Percentiles rank a stretch among this genome's conserved stretches.
These are phyloP conservation scores for Neopestalotiopsis rosae DNA, from an alignment of 2,329 filamentous ascomycete genomes.

Conservation along the genomic window DNA sequence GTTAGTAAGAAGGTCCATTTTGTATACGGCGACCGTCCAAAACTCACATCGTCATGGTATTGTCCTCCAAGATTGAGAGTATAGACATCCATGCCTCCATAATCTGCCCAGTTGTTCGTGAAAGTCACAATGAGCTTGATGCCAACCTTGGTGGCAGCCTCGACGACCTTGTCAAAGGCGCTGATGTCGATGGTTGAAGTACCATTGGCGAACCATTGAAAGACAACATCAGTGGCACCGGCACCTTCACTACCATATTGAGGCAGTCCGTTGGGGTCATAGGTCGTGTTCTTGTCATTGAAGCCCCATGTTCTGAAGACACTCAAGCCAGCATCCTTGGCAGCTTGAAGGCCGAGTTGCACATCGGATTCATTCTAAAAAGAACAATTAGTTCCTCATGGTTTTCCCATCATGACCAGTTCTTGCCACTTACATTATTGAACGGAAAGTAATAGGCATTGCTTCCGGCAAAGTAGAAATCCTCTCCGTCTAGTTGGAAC, in stretches of 20 bases:
- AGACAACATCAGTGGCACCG: constrained; percentile 48
- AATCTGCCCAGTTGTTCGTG: constrained; percentile 65
- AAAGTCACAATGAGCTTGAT: constrained; percentile 60
- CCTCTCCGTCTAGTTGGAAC: constrained; percentile 59
- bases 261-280: constrained; percentile 49
- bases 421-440: constrained; percentile 45
- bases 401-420: not conserved
- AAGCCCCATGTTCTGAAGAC: constrained; percentile 64
- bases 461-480: constrained; percentile 62
- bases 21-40: not conserved
- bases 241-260: constrained; percentile 57
- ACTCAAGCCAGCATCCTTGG: constrained; percentile 36
- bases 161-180: constrained; percentile 58
- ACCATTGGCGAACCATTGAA: constrained; percentile 53
- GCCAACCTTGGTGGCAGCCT: constrained; percentile 51
- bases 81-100: constrained; percentile 65
- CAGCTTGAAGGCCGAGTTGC: constrained; percentile 28
- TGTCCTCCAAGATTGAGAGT: constrained; percentile 58
- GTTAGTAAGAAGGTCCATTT: not conserved
- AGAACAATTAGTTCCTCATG: not conserved
- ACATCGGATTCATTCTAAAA: constrained; percentile 45
- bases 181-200: constrained; percentile 47
- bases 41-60: constrained; percentile 54
- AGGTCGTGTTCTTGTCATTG: constrained; percentile 60
- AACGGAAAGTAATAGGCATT: constrained; percentile 65